Conservation (phyloP, 139 green algal genomes). For the Chlorella ohadii region DNA sequence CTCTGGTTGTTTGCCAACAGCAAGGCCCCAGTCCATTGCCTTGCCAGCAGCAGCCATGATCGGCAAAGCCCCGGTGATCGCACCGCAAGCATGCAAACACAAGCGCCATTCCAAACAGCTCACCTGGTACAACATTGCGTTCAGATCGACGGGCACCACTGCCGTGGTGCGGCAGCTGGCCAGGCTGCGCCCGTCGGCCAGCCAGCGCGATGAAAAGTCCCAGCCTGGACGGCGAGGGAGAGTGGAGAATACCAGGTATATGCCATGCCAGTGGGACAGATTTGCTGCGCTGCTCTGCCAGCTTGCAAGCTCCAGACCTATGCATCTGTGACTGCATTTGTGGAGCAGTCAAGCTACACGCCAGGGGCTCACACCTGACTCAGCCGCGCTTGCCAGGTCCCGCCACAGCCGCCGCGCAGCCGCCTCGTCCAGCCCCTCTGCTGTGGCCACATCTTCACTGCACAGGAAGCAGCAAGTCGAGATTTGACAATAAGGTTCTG, state of each 20-base stretch:
- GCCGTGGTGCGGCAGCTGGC: constrained; percentile 71
- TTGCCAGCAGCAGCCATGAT: no score
- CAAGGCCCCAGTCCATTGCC: not conserved
- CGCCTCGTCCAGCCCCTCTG: not conserved
- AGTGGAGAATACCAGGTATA: no score
- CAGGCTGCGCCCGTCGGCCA: constrained; percentile 65
- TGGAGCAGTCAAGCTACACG: no score
- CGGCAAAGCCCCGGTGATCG: no score
- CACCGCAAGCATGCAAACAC: no score
- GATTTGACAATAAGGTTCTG: no score
- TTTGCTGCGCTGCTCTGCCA: no score
- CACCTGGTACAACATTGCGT: constrained; percentile 80
- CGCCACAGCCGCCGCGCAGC: constrained; percentile 62
- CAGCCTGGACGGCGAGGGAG: constrained; percentile 59
- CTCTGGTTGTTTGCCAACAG: not conserved
- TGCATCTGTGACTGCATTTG: no score
- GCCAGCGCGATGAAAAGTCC: constrained; percentile 93
- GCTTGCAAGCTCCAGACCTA: no score
- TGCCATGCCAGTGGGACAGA: no score
- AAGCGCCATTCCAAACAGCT: not conserved
- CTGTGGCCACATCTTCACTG: constrained; percentile 67
- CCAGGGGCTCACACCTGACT: no score
- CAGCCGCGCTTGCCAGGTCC: constrained; percentile 87
- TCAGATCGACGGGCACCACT: constrained; percentile 93
- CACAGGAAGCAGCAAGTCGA: no score